A percentile compares a stretch with the other conserved stretches of the same genome.
Evolutionary conservation across 306 rosid genomes (phyloP).

Genomic region (Prunus kanzakura): DNA sequence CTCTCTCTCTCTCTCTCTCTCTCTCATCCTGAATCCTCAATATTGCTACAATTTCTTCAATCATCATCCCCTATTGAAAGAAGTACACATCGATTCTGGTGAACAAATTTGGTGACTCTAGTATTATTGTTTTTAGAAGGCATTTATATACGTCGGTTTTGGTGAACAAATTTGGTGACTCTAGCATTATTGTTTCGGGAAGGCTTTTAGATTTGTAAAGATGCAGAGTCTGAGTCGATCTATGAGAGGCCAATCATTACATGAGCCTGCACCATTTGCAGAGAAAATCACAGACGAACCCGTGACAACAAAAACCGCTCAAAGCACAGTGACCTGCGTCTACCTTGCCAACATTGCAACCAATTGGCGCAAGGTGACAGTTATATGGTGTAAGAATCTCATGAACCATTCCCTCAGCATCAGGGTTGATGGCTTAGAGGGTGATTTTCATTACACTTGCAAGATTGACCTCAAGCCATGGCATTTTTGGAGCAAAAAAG

Average conservation of each 20-base stretch:
- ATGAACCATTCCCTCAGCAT: conserved; percentile 63
- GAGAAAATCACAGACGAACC: conserved; percentile 74
- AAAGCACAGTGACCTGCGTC: conserved; percentile 74
- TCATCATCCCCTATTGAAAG: background rate
- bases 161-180: conserved; percentile 4
- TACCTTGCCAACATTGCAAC: conserved; percentile 59
- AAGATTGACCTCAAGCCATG: conserved; percentile 81
- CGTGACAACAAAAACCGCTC: conserved; percentile 49
- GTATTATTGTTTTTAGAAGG: background rate
- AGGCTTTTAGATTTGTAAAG: background rate
- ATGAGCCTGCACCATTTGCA: conserved; percentile 40
- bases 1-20: background rate
- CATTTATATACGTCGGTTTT: background rate
- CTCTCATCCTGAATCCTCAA: background rate
- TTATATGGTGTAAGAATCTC: conserved; percentile 68
- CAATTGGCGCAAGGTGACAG: conserved; percentile 57
- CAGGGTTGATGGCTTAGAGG: conserved; percentile 48
- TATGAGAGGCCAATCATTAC: conserved; percentile 43
- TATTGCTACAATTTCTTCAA: background rate
- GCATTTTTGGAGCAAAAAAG: conserved; percentile 84
- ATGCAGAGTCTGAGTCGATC: conserved; percentile 53
- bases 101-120: background rate
- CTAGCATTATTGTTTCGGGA: background rate
- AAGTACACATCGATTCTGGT: background rate
- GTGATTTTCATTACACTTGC: conserved; percentile 52